Conservation (phyloP, 176 grass and related monocot species). For the Triticum timopheevii region DNA sequence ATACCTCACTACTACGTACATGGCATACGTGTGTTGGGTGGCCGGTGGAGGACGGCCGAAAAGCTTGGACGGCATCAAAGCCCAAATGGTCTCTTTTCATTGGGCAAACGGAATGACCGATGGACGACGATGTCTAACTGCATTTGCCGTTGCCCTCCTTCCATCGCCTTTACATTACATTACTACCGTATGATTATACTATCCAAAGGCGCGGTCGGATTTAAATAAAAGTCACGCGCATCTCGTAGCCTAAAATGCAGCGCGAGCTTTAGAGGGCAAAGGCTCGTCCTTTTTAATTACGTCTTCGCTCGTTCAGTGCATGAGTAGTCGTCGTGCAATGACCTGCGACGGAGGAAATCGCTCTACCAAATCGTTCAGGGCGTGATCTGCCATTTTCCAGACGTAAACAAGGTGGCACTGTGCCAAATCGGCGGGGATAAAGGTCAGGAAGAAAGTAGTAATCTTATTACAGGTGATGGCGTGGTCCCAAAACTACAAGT, state of each 20-base stretch:
- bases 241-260: neutral
- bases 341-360: conserved; percentile 2
- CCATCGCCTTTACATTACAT: neutral
- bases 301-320: neutral
- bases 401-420: neutral
- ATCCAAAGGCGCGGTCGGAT: neutral
- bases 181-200: neutral
- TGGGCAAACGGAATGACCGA: conserved; percentile 19
- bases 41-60: neutral
- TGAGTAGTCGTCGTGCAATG: neutral
- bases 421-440: neutral
- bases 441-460: neutral
- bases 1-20: too few species aligned
- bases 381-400: neutral
- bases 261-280: neutral
- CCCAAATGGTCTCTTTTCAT: neutral
- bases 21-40: neutral
- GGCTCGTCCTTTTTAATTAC: neutral
- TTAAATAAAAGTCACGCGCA: neutral
- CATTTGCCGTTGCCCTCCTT: neutral
- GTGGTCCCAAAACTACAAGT: neutral
- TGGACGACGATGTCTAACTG: neutral
- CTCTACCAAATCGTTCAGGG: neutral
- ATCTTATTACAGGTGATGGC: neutral
- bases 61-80: neutral